Evolutionary conservation across 176 grass and related monocot species (phyloP).

Genomic region (Triticum aestivum): DNA sequence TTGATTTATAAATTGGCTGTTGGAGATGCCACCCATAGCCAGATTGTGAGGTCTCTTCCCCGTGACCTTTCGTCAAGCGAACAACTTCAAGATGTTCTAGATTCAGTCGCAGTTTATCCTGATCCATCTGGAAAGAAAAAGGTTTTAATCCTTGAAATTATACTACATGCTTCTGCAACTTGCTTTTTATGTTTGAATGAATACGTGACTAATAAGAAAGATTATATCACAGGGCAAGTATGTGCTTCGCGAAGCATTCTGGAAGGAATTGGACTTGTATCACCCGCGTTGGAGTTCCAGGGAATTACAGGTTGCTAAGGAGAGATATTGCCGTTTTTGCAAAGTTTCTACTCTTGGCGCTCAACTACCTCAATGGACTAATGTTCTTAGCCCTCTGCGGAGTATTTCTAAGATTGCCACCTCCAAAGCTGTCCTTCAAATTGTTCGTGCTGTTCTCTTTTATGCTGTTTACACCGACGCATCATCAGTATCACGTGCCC

Average conservation of each 20-base stretch:
- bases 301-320: constrained; percentile 85
- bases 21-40: constrained; percentile 88
- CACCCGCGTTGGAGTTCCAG: constrained; percentile 89
- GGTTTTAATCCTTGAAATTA: constrained; percentile 45
- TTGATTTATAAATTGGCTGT: constrained; percentile 77
- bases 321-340: constrained; percentile 96
- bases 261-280: constrained; percentile 96
- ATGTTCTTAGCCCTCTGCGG: constrained; percentile 52
- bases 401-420: constrained; percentile 76
- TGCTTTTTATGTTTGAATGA: constrained; percentile 8
- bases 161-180: neutral
- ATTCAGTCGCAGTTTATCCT: constrained; percentile 79
- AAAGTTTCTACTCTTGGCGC: constrained; percentile 71
- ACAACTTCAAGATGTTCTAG: constrained; percentile 76
- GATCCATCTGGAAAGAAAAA: constrained; percentile 97
- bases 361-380: constrained; percentile 83
- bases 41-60: constrained; percentile 86
- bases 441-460: constrained; percentile 76
- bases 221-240: constrained; percentile 75
- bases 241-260: constrained; percentile 70
- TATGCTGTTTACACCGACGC: constrained; percentile 54
- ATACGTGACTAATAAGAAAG: neutral
- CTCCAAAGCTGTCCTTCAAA: constrained; percentile 68
- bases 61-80: constrained; percentile 66
- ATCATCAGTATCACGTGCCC: constrained; percentile 57